Percentiles rank a stretch among this genome's conserved stretches.
Conservation (phyloP, 106 monocot species). For the Allium cepa region DNA sequence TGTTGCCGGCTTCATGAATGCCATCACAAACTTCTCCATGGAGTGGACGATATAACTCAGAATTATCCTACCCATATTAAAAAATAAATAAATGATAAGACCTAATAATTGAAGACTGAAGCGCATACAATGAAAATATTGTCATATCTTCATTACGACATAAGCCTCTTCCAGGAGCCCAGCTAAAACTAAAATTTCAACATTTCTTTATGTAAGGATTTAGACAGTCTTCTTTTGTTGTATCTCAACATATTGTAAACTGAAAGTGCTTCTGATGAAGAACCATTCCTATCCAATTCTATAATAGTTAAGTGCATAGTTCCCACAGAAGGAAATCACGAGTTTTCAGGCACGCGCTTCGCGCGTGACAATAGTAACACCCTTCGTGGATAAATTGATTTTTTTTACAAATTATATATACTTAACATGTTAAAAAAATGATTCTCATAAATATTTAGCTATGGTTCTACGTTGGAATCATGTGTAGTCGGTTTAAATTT, state of each 20-base stretch:
- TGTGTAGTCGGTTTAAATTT: too few relatives aligned
- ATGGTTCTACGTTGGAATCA: too few relatives aligned
- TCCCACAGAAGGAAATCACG: conserved; percentile 53
- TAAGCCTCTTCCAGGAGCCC: conserved; percentile 86
- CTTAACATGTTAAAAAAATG: too few relatives aligned
- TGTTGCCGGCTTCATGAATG: conserved; percentile 85
- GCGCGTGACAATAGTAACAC: too few relatives aligned
- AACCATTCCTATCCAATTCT: conserved; percentile 55
- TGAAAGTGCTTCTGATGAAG: conserved; percentile 80
- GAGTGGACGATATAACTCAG: conserved; percentile 41
- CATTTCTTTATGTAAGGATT: conserved; percentile 73
- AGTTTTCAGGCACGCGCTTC: too few relatives aligned
- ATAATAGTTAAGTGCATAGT: conserved; percentile 58
- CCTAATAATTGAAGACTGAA: background rate
- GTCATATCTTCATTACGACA: conserved; percentile 74
- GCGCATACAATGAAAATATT: conserved; percentile 8
- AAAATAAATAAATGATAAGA: conserved; percentile 1
- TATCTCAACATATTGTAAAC: conserved; percentile 91
- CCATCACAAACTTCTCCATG: conserved; percentile 58
- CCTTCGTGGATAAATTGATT: too few relatives aligned
- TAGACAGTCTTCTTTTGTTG: conserved; percentile 61
- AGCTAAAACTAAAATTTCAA: conserved; percentile 68
- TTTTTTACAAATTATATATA: too few relatives aligned
- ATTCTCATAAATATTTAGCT: too few relatives aligned
- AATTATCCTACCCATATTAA: conserved; percentile 64